Percentiles rank a stretch among this genome's conserved stretches.
Conservation (phyloP, 225 moss, liverwort and hornwort species). For the Polytrichum commune region DNA sequence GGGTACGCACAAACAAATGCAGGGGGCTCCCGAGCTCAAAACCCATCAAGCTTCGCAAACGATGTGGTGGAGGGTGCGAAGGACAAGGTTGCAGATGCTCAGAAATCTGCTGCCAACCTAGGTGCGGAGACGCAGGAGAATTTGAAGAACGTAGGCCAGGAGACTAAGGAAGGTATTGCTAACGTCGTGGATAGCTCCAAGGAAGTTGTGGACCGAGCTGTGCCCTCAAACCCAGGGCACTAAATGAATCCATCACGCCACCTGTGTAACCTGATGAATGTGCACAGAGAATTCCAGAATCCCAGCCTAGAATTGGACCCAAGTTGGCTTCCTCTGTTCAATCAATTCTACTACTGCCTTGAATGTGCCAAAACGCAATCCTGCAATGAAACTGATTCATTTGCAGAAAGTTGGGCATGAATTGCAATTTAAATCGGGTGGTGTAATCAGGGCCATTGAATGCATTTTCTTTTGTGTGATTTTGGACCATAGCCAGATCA, state of each 20-base stretch:
- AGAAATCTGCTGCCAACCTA: conserved; percentile 2
- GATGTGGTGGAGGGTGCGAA: conserved; percentile 4
- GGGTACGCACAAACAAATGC: conserved; percentile 6
- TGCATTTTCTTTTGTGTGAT: no score
- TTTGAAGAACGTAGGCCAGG: conserved; percentile 4
- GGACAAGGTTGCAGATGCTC: conserved; percentile 5
- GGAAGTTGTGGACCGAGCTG: background rate
- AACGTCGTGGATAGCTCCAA: background rate
- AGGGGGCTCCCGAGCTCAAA: conserved; percentile 7
- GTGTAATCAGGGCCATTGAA: no score
- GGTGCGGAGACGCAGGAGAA: conserved; percentile 4
- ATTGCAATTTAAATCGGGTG: no score
- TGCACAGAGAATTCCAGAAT: no score
- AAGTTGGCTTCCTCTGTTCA: no score
- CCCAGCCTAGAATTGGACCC: no score
- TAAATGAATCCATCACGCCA: background rate
- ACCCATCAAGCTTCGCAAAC: conserved; percentile 6
- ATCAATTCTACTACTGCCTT: no score
- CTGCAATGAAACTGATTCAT: no score
- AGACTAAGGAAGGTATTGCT: background rate
- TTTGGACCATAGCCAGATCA: no score
- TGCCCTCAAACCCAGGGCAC: background rate
- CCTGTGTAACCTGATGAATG: no score
- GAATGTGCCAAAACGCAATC: no score
- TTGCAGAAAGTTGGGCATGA: no score